A percentile compares a stretch with the other conserved stretches of the same genome.
Evolutionary conservation across 495 filamentous ascomycete genomes (phyloP).

Genomic region (Penicillium angulare): DNA sequence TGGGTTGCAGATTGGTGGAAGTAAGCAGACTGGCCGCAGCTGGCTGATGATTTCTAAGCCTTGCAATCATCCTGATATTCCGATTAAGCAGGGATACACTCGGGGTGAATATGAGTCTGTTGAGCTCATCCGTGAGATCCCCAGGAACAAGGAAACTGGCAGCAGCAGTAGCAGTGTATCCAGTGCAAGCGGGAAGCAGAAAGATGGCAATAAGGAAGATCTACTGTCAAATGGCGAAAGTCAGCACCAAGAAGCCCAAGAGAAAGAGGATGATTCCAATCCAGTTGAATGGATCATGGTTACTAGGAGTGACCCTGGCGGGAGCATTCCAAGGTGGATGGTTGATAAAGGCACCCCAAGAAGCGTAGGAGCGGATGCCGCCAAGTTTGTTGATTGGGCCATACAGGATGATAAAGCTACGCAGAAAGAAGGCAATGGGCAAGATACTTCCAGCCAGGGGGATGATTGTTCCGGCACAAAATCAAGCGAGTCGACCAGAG

Average conservation of each 20-base stretch:
- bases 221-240: constrained; percentile 20
- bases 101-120: constrained; percentile 88
- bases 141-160: constrained; percentile 22
- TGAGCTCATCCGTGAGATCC: constrained; percentile 85
- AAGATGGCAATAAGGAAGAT: not conserved
- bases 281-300: constrained; percentile 97
- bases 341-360: constrained; percentile 87
- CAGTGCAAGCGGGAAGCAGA: not conserved
- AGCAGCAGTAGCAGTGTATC: constrained; percentile 3
- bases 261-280: constrained; percentile 54
- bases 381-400: constrained; percentile 86
- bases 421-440: constrained; percentile 27
- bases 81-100: constrained; percentile 66
- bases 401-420: constrained; percentile 50
- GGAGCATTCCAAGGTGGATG: constrained; percentile 90
- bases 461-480: constrained; percentile 12
- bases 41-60: constrained; percentile 89
- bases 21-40: constrained; percentile 45
- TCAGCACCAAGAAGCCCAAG: constrained; percentile 6
- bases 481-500: constrained; percentile 7
- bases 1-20: constrained; percentile 23
- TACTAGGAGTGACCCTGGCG: constrained; percentile 90
- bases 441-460: constrained; percentile 4
- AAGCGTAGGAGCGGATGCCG: constrained; percentile 78
- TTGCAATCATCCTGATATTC: constrained; percentile 70